Base-by-base conservation (phyloP, 2,329 filamentous ascomycete genomes). In the Thielaviopsis cerberus region DNA sequence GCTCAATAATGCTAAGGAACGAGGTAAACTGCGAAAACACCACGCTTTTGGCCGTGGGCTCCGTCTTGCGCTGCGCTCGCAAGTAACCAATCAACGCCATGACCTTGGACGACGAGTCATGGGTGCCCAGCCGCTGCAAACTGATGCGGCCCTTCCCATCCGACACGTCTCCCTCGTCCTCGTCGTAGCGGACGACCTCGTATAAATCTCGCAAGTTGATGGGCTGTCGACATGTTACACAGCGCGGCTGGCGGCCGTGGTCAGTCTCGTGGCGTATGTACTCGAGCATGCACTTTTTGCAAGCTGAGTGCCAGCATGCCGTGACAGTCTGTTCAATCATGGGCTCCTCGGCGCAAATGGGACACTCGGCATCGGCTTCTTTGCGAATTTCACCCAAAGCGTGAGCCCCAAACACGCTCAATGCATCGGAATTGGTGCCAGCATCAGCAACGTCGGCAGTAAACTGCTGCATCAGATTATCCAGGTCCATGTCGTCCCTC, bases 21-120 rank as follows among this genome's bases (percentile, higher is more conserved):
- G 90, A 94, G 0, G 92, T 98, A 69, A 98, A 98, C 69, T 98
- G 92, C 59, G 86, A 92, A 71, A 98, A 98, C 30, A 98, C 83
- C 23, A 97, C 90, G 0, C 86, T 88, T 70, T 96, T 97, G 54
- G 84, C 85, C 4, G 70, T 74, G 0, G 83, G 79, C n/a, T 85
- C 74, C 54, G 80, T 76, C 58, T 74, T 77, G 10, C 85, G 81
- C 7, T 94, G 71, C 1, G 74, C 72, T 50, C 85, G 84, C 4
- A 98, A 78, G 60, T 92, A 82, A 3, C 74, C 78, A 62, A 96
- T 77, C 4, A 98, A 76, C 0, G 86, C 79, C 51, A 86, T 81
- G 13, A 97, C 86, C 69, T 98, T 98, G 53, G 92, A 87, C 0
- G 89, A 95, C 0, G 89, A 92, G 58, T 82, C 76, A 61, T 76